Base-by-base conservation (phyloP, 2,329 filamentous ascomycete genomes). In the Epichloe aotearoae region DNA sequence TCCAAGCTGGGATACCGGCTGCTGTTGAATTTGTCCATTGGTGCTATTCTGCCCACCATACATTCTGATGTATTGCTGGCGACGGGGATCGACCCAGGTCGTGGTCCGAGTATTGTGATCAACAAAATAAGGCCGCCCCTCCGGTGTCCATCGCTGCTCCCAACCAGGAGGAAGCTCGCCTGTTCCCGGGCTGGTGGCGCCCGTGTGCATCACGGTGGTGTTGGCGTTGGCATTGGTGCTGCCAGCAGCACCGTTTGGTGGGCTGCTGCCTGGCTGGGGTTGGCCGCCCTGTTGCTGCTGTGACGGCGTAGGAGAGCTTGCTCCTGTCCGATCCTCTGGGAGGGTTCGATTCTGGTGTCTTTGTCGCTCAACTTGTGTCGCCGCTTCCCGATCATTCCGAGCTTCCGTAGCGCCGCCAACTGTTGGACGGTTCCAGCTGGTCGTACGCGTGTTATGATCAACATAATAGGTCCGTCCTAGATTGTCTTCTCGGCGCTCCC, bases 41-140 rank as follows among this genome's bases (percentile, higher is more conserved):
- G 82, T 80, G 55, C 84, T 86, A 67, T 88, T 93, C 60, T 91
- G 87, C 2, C 90, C 91, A 34, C 80, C 80, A 64, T 98, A 98
- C 87, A 97, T 96, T 53, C 93, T 80, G 54, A 98, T 97, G 69
- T 96, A 98, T 67, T 98, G 93, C 69, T 97, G 93, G 55, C 93
- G 84, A 59, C 93, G 83, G 33, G 93, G 93, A 65, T 98, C 93
- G 15, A 98, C 93, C 93, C 93, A 98, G 1, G 93, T 97, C 0
- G 93, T 98, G 1, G 93, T 97, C 57, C 93, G 82, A 10, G 93
- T 97, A 66, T 97, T 98, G 69, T 98, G 93, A 65, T 98, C 93
- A 47, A 98, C 93, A 68, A 96, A 98, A 69, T 98, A 98, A 8
- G 91, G 79, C 47, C 93, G 82, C 30, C 91, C 90, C 73, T 98